phyloP scores from a whole-genome alignment of 2,329 filamentous ascomycete genomes.

The Ascochyta lentis region DNA sequence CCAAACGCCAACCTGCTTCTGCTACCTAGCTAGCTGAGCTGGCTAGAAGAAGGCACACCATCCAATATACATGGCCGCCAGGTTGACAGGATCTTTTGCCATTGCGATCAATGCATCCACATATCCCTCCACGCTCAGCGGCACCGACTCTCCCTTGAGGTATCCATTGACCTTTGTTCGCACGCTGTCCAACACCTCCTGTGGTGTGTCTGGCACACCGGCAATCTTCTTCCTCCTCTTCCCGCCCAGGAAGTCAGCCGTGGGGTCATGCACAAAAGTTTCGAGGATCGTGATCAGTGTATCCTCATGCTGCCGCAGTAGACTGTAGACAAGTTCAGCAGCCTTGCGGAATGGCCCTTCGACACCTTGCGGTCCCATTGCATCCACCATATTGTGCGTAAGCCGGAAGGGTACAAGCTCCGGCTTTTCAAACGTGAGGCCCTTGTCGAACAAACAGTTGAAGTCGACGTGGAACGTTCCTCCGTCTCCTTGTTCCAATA shows the following conservation, averaged over 20 bases:
- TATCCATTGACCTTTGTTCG: constrained; percentile 84
- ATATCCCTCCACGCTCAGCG: constrained; percentile 92
- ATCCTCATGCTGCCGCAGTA: constrained; percentile 90
- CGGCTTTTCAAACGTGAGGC: constrained; percentile 90
- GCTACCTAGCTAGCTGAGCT: background rate
- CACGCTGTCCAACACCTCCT: constrained; percentile 88
- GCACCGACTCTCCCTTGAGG: constrained; percentile 85
- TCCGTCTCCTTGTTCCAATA: constrained; percentile 91
- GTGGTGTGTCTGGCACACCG: constrained; percentile 70
- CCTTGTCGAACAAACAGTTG: constrained; percentile 99
- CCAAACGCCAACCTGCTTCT: too few species aligned
- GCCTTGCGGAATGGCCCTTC: constrained; percentile 90
- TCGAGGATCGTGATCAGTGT: constrained; percentile 97
- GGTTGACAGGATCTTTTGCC: constrained; percentile 78
- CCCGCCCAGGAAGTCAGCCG: constrained; percentile 84
- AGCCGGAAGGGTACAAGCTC: constrained; percentile 95
- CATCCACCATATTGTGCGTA: constrained; percentile 98
- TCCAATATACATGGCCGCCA: constrained; percentile 96
- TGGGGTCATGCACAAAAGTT: constrained; percentile 96
- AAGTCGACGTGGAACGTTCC: constrained; percentile 98
- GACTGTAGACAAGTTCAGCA: constrained; percentile 83
- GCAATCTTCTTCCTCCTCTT: constrained; percentile 62
- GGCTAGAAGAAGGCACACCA: constrained; percentile 76
- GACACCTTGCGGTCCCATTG: constrained; percentile 93
- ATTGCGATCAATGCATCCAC: constrained; percentile 93